Base-by-base conservation (phyloP, 495 filamentous ascomycete species). In the Hypoxylon fragiforme region DNA sequence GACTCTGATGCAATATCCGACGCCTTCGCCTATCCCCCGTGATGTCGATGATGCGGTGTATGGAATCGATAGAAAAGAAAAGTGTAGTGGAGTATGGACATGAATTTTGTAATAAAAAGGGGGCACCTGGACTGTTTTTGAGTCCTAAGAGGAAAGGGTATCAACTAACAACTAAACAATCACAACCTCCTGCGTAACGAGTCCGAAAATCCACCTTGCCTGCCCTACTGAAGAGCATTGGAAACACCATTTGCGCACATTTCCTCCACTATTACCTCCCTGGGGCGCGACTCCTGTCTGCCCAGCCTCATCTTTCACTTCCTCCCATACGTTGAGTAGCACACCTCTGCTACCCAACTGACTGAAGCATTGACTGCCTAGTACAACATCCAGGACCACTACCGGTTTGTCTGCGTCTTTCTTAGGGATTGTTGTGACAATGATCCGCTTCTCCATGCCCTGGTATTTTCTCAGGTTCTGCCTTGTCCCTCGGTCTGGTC, bases 271-370 rank as follows among this genome's bases (percentile, higher is more conserved):
- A 18, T 87, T 88, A 3, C 94, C 94, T 30, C 79, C 77, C 42
- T 84, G 77, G 0, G 84, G 82, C 21, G 84, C 83, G 1, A 78
- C 73, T 8, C 89, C 89, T 13, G 85, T 74, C 50, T 81, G 77
- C 0, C 87, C 87, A 61, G 85, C 79, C 54, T 83, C 79, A 18
- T 87, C 88, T 16, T 84, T 76, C 32, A 85, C 77, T 64, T 94
- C 89, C 63, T 92, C 87, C 81, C 91, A 90, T 8, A 97, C 85
- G 47, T 84, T 91, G 40, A 95, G 78, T 11, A 91, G 88, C 62
- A 98, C 90, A 6, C 94, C 94, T 34, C 84, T 87, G 40, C 86
- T 76, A 0, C 88, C 92, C 21, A 96, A 77, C 6, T 89, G 78
- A 63, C 91, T 88, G 66, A 98, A 98, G 45, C 86, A 89, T 56